Base-by-base conservation (phyloP, 1,284 basidiomycete species). In the Volvariella volvacea region DNA sequence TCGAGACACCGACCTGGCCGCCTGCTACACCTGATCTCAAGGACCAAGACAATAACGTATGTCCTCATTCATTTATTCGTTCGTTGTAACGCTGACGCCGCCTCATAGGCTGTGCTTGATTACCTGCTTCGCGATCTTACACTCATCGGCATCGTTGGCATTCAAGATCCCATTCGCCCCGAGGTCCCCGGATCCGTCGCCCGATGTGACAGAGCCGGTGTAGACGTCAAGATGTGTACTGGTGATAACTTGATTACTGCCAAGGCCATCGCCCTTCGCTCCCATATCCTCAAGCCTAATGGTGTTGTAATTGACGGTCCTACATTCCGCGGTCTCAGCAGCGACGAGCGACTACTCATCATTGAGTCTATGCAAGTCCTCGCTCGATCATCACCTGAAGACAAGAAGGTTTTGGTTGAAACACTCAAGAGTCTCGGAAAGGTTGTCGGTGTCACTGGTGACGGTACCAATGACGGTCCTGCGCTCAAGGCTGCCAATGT, bases 221-320 rank as follows among this genome's bases (percentile, higher is more conserved):
- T 99, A n/a, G 75, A 78, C 22, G 84, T 99, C 69, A 98, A 97
- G 72, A 99, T 99, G 94, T 96, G 92, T 64, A 98, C 95, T 0
- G 95, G 94, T 59, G 95, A 99, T 67, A 99, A 98, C 55, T 89
- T 94, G 41, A 76, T 98, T 38, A 95, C 92, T 4, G 90, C 90
- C 34, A 80, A 89, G 19, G 97, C 93, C 4, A 99, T 99, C 56
- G 93, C 95, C 30, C 76, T 78, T 4, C 95, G 98, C 60, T 98
- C 94, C 60, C 92, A 94, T 36, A 97, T 98, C 62, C 96, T 88
- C 66, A 88, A 84, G 4, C 67, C 85, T 1, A 93, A 92, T 30
- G 94, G 94, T 39, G 81, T 97, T 55, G 88, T 98, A 64, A 96
- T 98, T 89, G 94, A 99, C 60, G 95, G 95, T 0, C 93, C 94